Evolutionary conservation across 2,329 filamentous ascomycete species (phyloP).

Genomic region (Cladosporium sp.): DNA sequence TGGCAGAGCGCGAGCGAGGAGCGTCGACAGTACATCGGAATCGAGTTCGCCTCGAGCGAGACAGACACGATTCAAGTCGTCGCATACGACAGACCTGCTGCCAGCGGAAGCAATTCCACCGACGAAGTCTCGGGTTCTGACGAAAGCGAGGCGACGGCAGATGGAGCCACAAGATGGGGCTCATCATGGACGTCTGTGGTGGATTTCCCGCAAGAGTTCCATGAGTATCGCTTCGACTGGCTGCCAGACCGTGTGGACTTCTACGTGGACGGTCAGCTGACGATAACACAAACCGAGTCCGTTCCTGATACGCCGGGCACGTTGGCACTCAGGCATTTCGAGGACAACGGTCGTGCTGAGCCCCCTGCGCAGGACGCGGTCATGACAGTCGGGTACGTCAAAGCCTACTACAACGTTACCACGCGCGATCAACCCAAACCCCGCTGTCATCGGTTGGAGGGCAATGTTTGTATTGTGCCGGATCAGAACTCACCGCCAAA

Average conservation of each 20-base stretch:
- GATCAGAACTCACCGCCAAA: constrained; percentile 18
- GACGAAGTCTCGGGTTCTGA: no score
- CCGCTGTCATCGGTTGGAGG: background rate
- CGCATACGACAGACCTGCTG: constrained; percentile 55
- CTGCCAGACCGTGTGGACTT: constrained; percentile 59
- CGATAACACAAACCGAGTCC: constrained; percentile 50
- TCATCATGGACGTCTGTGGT: no score
- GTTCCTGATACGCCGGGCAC: constrained; percentile 58
- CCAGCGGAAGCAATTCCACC: no score
- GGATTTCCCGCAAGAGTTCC: constrained; percentile 59
- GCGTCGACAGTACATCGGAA: constrained; percentile 68
- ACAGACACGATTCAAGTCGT: constrained; percentile 64
- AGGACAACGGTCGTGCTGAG: constrained; percentile 68
- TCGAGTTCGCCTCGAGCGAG: constrained; percentile 66
- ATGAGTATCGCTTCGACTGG: constrained; percentile 80
- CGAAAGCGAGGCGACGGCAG: no score
- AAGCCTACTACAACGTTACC: constrained; percentile 71
- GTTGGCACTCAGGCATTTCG: constrained; percentile 68
- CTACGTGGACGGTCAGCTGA: constrained; percentile 59
- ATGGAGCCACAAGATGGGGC: no score
- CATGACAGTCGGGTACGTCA: constrained; percentile 65
- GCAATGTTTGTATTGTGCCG: constrained; percentile 17
- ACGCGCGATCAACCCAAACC: background rate
- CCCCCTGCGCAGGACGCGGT: constrained; percentile 61
- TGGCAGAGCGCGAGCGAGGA: constrained; percentile 69